A percentile compares a stretch with the other conserved stretches of the same genome.
Conservation (phyloP, 495 filamentous ascomycete genomes). For the Pseudevernia furfuracea region DNA sequence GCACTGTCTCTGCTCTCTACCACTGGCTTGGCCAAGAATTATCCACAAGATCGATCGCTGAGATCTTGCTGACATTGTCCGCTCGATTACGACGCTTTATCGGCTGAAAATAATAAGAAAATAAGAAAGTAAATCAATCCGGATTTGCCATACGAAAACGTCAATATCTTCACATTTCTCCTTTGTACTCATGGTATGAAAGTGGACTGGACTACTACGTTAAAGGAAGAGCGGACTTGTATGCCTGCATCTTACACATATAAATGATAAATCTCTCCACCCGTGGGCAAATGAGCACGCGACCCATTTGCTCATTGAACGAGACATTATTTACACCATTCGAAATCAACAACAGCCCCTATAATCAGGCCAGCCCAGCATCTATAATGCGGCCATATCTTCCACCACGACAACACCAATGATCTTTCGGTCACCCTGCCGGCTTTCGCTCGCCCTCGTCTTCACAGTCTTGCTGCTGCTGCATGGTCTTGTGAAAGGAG, state of each 20-base stretch:
- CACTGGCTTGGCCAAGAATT: background rate
- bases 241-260: background rate
- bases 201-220: background rate
- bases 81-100: slow-evolving; percentile 10
- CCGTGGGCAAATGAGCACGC: slow-evolving; percentile 7
- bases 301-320: background rate
- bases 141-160: background rate
- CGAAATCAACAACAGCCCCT: background rate
- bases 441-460: slow-evolving; percentile 15
- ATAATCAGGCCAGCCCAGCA: background rate
- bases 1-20: too few species aligned
- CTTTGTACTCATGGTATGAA: background rate
- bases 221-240: background rate
- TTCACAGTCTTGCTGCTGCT: slow-evolving; percentile 9
- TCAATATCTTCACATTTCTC: background rate
- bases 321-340: background rate
- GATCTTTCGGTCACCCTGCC: slow-evolving; percentile 11
- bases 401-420: slow-evolving; percentile 6
- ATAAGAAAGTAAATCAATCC: background rate
- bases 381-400: slow-evolving; percentile 11
- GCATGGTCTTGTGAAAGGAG: slow-evolving; percentile 11
- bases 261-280: background rate
- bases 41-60: background rate
- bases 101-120: background rate
- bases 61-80: too few species aligned